Base-by-base conservation (phyloP, 2,329 filamentous ascomycete genomes). In the Xylaria polymorpha region DNA sequence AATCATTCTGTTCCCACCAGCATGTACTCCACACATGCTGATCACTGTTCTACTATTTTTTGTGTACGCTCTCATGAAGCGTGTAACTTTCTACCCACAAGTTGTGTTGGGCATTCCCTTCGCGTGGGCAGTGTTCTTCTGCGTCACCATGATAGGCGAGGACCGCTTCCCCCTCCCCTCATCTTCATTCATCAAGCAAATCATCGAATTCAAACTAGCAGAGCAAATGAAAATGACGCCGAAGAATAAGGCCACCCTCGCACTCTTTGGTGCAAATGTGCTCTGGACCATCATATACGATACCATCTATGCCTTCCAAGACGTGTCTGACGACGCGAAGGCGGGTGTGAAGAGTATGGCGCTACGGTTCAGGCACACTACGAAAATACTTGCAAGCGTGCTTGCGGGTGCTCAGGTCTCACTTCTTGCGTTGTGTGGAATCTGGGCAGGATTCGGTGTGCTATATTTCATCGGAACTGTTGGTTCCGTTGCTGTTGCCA, bases 51-150 rank as follows among this genome's bases (percentile, higher is more conserved):
- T 83, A 1, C 62, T 72, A 7, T 81, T 83, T 12, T 69, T 82
- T 32, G 80, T 81, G 15, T 87, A 87, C 74, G 83, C 85, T 0
- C 79, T 86, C 37, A 82, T 82, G 66, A 88, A 87, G 75, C 81
- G 85, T 22, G 74, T 86, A 35, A 86, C 84, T 51, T 79, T 86
- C 73, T 87, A 85, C 69, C 85, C 86, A 1, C 86, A 87, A 71
- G 79, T 83, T 44, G 80, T 85, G 8, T 76, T 87, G 8, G 85
- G 85, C 6, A 77, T 85, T 67, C 81, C 83, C 25, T 83, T 86
- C 69, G 85, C 84, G 1, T 85, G 81, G 81, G 84, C 81, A 18
- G 81, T 84, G 8, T 81, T 85, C 29, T 83, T 86, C 80, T 81
- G 82, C 15, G 83, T 82, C 60, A 80, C 83, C 0, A 81, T 83